These are phyloP conservation scores for Pseudodiploospora longispora DNA, from an alignment of 2,329 filamentous ascomycete species.

Conservation along the genomic window DNA sequence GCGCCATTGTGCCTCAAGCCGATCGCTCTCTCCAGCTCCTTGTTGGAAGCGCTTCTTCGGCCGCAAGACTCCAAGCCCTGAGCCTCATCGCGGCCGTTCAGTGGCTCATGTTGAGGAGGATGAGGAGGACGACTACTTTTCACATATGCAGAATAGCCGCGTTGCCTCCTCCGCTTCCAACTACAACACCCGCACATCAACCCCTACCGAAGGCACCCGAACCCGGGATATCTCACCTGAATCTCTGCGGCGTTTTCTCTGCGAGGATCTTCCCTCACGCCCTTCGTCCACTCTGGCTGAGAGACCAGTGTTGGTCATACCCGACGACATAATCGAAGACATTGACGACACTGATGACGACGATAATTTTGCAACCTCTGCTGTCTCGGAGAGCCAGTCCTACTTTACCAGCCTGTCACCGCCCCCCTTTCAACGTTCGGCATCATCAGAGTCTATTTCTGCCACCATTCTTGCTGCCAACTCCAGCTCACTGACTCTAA, in stretches of 20 bases:
- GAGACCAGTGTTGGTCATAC: slow-evolving; percentile 24
- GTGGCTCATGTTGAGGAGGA: slow-evolving; percentile 1
- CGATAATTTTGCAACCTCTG: slow-evolving; percentile 53
- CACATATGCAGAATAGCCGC: slow-evolving; percentile 22
- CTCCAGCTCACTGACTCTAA: slow-evolving; percentile 16
- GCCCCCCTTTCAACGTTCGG: slow-evolving; percentile 38
- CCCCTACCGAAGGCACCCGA: slow-evolving; percentile 31
- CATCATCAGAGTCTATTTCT: slow-evolving; percentile 20
- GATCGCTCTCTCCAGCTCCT: slow-evolving; percentile 41
- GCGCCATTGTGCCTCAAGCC: slow-evolving; percentile 32
- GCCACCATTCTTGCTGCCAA: slow-evolving; percentile 11
- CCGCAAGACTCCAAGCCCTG: slow-evolving; percentile 29
- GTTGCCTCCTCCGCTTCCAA: slow-evolving; percentile 15
- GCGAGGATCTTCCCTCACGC: slow-evolving; percentile 32
- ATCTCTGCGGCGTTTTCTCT: slow-evolving; percentile 43
- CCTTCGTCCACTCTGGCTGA: slow-evolving; percentile 19
- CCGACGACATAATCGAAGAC: slow-evolving; percentile 29
- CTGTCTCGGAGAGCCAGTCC: slow-evolving; percentile 34
- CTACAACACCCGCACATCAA: slow-evolving; percentile 4
- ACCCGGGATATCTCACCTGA: slow-evolving; percentile 48
- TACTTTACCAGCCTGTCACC: slow-evolving; percentile 44
- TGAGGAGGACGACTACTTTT: slow-evolving; percentile 13
- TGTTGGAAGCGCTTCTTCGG: slow-evolving; percentile 45
- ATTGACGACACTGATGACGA: slow-evolving; percentile 43
- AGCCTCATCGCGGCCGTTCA: slow-evolving; percentile 11